A percentile compares a stretch with the other conserved stretches of the same genome.
These are phyloP conservation scores for Trifolium fragiferum DNA, from an alignment of 306 rosid species.

Conservation along the genomic window DNA sequence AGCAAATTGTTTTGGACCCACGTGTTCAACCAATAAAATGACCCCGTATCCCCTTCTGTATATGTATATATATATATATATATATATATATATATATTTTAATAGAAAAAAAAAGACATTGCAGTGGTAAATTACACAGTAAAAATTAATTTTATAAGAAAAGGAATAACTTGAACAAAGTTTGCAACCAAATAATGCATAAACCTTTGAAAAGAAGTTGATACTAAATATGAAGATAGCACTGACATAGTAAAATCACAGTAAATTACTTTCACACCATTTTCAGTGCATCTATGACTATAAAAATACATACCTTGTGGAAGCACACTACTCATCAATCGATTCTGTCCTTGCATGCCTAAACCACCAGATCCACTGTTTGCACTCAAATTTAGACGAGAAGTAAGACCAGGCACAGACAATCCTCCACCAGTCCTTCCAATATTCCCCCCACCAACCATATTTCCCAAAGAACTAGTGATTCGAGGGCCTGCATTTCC, in stretches of 20 bases:
- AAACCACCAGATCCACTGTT: slow-evolving; percentile 89
- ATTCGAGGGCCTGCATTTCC: slow-evolving; percentile 89
- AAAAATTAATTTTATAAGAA: background rate
- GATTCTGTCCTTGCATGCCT: slow-evolving; percentile 87
- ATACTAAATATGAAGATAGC: background rate
- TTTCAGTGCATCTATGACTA: background rate
- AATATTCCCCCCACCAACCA: slow-evolving; percentile 89
- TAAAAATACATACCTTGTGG: slow-evolving; percentile 75
- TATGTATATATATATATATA: background rate
- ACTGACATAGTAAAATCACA: slow-evolving; percentile 8
- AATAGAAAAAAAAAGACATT: background rate
- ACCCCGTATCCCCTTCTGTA: background rate
- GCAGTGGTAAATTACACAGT: background rate
- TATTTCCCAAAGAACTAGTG: slow-evolving; percentile 92
- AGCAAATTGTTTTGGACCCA: background rate
- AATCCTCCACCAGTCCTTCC: slow-evolving; percentile 91
- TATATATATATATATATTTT: no score
- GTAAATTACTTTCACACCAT: background rate
- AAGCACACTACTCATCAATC: slow-evolving; percentile 84
- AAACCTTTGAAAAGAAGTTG: slow-evolving; percentile 6
- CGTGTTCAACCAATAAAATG: background rate
- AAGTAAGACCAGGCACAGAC: slow-evolving; percentile 86
- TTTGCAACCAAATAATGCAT: background rate
- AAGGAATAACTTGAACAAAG: background rate
- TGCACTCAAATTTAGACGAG: slow-evolving; percentile 77